Evolutionary conservation across 371 early-diverging fungal genomes (phyloP), one percentile per base, ranked within the genome.

Genomic region (Phascolomyces articulosus): DNA sequence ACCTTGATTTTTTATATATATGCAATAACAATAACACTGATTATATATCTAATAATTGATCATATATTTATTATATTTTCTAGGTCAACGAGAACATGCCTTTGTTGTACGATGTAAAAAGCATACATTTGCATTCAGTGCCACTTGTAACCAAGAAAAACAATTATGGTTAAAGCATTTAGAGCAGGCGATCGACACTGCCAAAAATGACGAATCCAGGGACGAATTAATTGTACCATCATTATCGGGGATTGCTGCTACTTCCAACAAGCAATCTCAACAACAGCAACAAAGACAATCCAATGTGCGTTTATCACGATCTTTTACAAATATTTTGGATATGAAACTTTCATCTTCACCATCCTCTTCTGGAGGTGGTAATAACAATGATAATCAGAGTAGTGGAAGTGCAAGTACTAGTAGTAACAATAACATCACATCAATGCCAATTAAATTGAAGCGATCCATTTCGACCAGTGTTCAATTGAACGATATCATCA

Each of bases 131-230:
- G 69, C 72, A 48, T 80, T 83, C 26, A 77, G 64, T 34, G 78
- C 83, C 2, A 80, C 71, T 21, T 83, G 78, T 58, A 44, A 58
- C n/a, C 80, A 76, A 40, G 83, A 83, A 60, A 79, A 79, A 23
- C 70, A 75, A 44, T 13, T 79, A 13, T 83, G 83, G 83, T 40
- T 72, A 0, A 71, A 71, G 15, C 68, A 68, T 60, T 40, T 82
- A 9, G 64, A 66, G 20, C 62, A 73, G 31, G 78, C 82, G 9
- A 76, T 81, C 21, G 55, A 63, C 1, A 47, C 51, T 11, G 67
- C 69, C 9, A 72, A 70, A 47, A 62, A 28, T 7, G 56, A 57
- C 40, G 63, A 67, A 20, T 58, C 49, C 11, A 59, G 62, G 24
- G 64, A 69, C 24, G 72, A 75, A 9, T 49, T 67, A 16, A 72